Conservation (phyloP, 2,329 filamentous ascomycete species). For the Diaporthe destruens region DNA sequence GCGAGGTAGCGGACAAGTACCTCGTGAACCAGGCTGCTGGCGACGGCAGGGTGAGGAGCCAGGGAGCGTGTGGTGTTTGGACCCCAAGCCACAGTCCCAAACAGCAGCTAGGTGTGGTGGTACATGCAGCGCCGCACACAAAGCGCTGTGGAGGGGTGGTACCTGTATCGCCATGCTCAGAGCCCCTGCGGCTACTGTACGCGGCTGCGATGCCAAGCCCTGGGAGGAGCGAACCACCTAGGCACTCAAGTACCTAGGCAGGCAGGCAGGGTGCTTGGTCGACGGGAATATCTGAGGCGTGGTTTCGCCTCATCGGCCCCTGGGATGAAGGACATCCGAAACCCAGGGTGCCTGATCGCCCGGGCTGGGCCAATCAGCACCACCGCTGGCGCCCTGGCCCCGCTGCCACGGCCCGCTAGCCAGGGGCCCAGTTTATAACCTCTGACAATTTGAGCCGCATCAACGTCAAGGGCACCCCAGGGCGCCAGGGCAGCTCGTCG, state of each 20-base stretch:
- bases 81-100: slow-evolving; percentile 12
- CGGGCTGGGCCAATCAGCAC: slow-evolving; percentile 19
- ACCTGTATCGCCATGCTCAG: slow-evolving; percentile 7
- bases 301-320: slow-evolving; percentile 55
- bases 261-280: slow-evolving; percentile 9
- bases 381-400: slow-evolving; percentile 1
- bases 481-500: slow-evolving; percentile 11
- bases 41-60: not conserved
- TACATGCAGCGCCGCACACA: slow-evolving; percentile 27
- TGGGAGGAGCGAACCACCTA: not conserved
- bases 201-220: slow-evolving; percentile 19
- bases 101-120: too few relatives aligned
- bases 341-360: slow-evolving; percentile 53
- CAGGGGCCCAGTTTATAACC: slow-evolving; percentile 44
- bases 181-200: slow-evolving; percentile 25
- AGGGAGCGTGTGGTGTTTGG: not conserved
- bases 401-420: slow-evolving; percentile 46
- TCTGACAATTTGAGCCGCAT: slow-evolving; percentile 48
- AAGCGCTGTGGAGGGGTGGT: slow-evolving; percentile 18
- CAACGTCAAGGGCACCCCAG: slow-evolving; percentile 43
- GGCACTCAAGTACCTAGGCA: not conserved
- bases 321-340: slow-evolving; percentile 51
- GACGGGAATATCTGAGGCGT: slow-evolving; percentile 40
- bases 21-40: not conserved
- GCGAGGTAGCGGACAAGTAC: slow-evolving; percentile 19